A percentile compares a stretch with the other conserved stretches of the same genome.
Conservation (phyloP, 257 asterid genomes). For the Leonotis leonurus region DNA sequence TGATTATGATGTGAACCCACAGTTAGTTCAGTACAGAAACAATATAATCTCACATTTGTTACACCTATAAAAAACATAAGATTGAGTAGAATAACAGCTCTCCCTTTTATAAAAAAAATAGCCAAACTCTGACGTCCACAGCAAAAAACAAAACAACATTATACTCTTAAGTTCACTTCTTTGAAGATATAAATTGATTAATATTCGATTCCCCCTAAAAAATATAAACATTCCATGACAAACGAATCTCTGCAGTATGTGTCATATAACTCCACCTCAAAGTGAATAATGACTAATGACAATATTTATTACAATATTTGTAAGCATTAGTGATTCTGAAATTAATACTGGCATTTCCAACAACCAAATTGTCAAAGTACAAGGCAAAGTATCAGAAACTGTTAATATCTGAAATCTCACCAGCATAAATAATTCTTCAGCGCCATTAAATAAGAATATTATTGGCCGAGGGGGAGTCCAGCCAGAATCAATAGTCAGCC, state of each 20-base stretch:
- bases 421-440: constrained; percentile 97
- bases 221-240: background rate
- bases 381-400: background rate
- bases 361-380: constrained; percentile 1
- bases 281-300: background rate
- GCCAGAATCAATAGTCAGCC: constrained; percentile 76
- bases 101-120: background rate
- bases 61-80: background rate
- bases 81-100: background rate
- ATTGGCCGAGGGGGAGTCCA: constrained; percentile 93
- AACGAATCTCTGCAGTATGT: background rate
- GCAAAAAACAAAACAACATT: background rate
- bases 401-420: constrained; percentile 40
- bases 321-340: background rate
- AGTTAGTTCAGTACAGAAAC: constrained; percentile 1
- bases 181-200: background rate
- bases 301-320: background rate
- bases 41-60: background rate
- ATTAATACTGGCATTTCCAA: background rate
- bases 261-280: background rate
- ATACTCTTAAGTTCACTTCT: background rate
- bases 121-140: background rate
- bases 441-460: constrained; percentile 93
- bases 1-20: constrained; percentile 3
- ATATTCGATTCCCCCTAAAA: background rate